These are phyloP conservation scores for Musa beccarii DNA, from an alignment of 176 grass and related monocot species.

Conservation along the genomic window DNA sequence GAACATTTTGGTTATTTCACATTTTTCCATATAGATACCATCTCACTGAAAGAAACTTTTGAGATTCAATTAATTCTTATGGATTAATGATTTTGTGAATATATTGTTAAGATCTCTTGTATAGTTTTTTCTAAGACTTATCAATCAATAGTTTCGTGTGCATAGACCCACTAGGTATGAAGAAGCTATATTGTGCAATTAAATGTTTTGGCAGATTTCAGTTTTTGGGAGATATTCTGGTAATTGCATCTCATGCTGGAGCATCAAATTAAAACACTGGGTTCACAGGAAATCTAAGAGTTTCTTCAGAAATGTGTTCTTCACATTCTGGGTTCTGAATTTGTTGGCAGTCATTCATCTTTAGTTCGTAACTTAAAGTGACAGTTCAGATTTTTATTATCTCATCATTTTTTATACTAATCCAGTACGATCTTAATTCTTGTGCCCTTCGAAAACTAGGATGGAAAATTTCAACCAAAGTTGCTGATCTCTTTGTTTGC, in stretches of 20 bases:
- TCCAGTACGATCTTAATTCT: neutral
- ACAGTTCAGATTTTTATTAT: neutral
- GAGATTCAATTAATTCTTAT: neutral
- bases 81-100: neutral
- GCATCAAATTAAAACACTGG: neutral
- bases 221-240: neutral
- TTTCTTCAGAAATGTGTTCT: neutral
- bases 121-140: neutral
- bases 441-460: neutral
- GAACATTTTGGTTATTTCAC: neutral
- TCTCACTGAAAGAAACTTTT: neutral
- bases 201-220: neutral
- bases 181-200: neutral
- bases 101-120: neutral
- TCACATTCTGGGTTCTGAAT: too few relatives aligned
- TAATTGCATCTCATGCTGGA: neutral
- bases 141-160: neutral
- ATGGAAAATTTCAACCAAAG: too few relatives aligned
- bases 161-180: neutral
- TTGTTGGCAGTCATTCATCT: too few relatives aligned
- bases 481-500: too few relatives aligned
- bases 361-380: neutral
- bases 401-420: neutral
- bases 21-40: neutral
- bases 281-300: neutral